Conservation (phyloP, 169 alveolate genomes). For the Cryptosporidium felis region DNA sequence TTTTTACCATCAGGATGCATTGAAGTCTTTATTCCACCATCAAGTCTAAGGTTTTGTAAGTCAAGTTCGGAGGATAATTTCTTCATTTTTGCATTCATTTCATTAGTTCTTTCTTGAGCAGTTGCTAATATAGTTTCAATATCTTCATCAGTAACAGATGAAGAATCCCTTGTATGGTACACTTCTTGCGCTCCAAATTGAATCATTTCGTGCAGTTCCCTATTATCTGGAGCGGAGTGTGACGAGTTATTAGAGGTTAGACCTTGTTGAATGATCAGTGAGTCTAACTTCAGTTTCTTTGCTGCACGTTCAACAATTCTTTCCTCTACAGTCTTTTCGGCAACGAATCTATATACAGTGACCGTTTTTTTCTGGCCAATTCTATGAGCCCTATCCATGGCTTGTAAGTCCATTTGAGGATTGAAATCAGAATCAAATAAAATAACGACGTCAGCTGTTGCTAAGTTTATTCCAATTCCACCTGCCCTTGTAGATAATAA, state of each 20-base stretch:
- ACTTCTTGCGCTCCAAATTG: constrained; percentile 93
- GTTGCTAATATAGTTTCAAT: constrained; percentile 88
- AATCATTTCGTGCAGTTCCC: constrained; percentile 88
- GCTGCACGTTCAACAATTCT: constrained; percentile 87
- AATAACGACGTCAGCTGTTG: constrained; percentile 90
- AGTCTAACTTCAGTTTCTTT: constrained; percentile 85
- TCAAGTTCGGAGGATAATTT: constrained; percentile 77
- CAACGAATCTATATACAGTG: constrained; percentile 86
- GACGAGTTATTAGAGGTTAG: constrained; percentile 68
- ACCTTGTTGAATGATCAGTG: constrained; percentile 85
- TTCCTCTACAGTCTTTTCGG: constrained; percentile 88
- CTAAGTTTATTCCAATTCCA: constrained; percentile 90
- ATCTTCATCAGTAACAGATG: constrained; percentile 85
- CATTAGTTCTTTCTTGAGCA: constrained; percentile 88
- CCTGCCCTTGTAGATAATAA: constrained; percentile 89
- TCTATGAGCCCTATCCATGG: constrained; percentile 93
- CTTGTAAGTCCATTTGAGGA: constrained; percentile 89
- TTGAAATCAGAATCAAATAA: constrained; percentile 91
- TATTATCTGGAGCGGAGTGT: constrained; percentile 79
- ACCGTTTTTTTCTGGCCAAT: constrained; percentile 87
- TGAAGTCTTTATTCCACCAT: constrained; percentile 80
- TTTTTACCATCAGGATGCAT: constrained; percentile 72
- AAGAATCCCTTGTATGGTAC: constrained; percentile 82
- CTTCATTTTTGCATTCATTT: constrained; percentile 84
- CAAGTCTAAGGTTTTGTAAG: constrained; percentile 78